These are phyloP conservation scores for Lagenaria siceraria DNA, from an alignment of 306 rosid species.

Conservation along the genomic window DNA sequence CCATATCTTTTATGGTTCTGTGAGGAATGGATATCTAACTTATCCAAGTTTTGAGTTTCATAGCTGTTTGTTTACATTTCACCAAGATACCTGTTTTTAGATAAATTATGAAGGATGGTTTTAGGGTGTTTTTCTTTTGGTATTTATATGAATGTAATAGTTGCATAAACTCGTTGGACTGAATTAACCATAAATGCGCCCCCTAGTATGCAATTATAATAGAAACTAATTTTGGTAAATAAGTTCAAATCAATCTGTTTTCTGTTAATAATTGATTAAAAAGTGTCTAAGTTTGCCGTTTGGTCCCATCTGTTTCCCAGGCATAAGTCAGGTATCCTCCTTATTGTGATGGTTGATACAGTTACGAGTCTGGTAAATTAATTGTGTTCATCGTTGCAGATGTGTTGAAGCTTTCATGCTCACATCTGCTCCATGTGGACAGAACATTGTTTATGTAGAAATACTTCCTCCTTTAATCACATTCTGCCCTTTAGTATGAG, in stretches of 20 bases:
- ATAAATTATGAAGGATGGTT: no score
- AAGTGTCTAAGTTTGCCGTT: no score
- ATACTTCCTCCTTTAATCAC: no score
- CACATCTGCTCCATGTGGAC: constrained; percentile 36
- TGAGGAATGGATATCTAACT: not conserved
- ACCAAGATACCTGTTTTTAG: not conserved
- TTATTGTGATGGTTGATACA: constrained; percentile 16
- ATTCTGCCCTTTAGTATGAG: not conserved
- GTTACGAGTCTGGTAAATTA: constrained; percentile 31
- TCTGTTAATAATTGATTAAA: not conserved
- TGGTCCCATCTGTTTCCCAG: not conserved
- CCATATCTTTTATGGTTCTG: not conserved
- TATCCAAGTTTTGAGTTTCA: not conserved
- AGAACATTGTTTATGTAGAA: not conserved
- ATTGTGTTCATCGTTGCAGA: constrained; percentile 31
- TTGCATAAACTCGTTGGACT: not conserved
- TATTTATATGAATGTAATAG: no score
- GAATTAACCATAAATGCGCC: not conserved
- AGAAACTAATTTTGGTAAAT: not conserved
- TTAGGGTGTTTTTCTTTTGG: no score
- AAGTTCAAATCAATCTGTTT: not conserved
- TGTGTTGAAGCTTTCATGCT: constrained; percentile 15
- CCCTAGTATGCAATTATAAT: not conserved
- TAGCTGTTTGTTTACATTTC: not conserved
- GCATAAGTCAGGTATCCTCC: constrained; percentile 19